phyloP scores from a whole-genome alignment of 176 grass and related monocot genomes.

The Eleusine coracana region DNA sequence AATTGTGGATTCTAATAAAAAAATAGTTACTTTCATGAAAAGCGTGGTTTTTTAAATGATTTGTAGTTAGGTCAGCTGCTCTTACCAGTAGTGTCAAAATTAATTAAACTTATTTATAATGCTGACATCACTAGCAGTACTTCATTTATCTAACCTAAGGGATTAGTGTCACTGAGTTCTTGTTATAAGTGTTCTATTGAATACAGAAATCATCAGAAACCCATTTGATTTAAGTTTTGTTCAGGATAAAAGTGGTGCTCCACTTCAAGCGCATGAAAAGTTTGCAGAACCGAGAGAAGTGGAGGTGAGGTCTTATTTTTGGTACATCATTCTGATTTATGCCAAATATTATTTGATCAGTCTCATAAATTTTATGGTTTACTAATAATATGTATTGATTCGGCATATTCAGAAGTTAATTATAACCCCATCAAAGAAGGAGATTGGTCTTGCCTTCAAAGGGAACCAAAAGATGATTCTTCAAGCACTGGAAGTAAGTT shows the following conservation, averaged over 20 bases:
- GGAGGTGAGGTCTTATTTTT: constrained; percentile 57
- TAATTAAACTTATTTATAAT: constrained; percentile 2
- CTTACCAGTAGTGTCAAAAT: not conserved
- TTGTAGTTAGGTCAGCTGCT: not conserved
- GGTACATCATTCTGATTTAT: not conserved
- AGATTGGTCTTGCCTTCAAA: constrained; percentile 93
- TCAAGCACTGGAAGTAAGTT: constrained; percentile 87
- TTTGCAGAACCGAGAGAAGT: constrained; percentile 84
- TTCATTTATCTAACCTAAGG: not conserved
- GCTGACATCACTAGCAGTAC: not conserved
- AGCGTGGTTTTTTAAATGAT: not conserved
- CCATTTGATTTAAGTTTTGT: constrained; percentile 28
- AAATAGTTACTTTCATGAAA: constrained; percentile 3
- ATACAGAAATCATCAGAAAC: not conserved
- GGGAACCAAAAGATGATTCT: constrained; percentile 84
- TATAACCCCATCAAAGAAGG: constrained; percentile 95
- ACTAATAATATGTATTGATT: constrained; percentile 37
- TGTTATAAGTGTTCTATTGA: constrained; percentile 15
- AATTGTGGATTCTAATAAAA: not conserved
- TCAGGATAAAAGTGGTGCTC: constrained; percentile 89
- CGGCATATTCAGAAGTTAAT: constrained; percentile 70
- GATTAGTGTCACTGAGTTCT: not conserved
- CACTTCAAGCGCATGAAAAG: constrained; percentile 83
- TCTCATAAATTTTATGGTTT: constrained; percentile 22
- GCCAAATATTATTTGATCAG: constrained; percentile 24